These are phyloP conservation scores for Catharanthus roseus DNA, from an alignment of 257 asterid species.

Conservation along the genomic window DNA sequence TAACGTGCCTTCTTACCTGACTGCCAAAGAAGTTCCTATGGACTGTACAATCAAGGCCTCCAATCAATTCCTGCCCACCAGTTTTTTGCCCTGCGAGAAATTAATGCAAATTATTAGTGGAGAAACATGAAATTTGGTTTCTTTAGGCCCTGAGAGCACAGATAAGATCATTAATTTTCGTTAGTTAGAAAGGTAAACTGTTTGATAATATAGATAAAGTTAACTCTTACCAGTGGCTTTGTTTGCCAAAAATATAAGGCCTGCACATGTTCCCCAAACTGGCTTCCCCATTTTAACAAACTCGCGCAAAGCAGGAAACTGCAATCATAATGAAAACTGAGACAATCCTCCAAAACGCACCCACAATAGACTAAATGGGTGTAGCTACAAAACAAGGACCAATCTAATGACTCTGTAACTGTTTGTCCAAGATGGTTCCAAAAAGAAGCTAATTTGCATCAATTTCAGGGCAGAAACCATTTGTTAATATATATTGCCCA, in stretches of 20 bases:
- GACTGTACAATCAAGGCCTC: constrained; percentile 93
- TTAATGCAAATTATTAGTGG: constrained; percentile 10
- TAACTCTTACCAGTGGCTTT: constrained; percentile 61
- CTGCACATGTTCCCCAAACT: constrained; percentile 99
- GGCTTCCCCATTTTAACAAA: constrained; percentile 91
- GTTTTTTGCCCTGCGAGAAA: constrained; percentile 62
- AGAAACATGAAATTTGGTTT: not conserved
- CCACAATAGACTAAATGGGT: not conserved
- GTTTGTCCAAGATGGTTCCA: not conserved
- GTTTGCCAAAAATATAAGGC: constrained; percentile 90
- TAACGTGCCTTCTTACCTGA: constrained; percentile 40
- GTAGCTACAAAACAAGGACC: not conserved
- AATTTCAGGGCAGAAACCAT: not conserved
- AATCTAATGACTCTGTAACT: not conserved
- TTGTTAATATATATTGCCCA: not conserved
- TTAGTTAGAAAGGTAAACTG: not conserved
- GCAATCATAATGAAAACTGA: constrained; percentile 24
- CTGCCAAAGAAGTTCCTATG: constrained; percentile 90
- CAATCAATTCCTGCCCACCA: constrained; percentile 93
- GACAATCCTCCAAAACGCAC: constrained; percentile 2
- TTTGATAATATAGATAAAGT: not conserved
- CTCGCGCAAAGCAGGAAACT: constrained; percentile 95
- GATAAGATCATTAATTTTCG: not conserved
- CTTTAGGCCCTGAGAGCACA: not conserved
- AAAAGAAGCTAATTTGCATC: not conserved